Base-by-base conservation (phyloP, 2,329 filamentous ascomycete genomes). In the Didymella lethalis region DNA sequence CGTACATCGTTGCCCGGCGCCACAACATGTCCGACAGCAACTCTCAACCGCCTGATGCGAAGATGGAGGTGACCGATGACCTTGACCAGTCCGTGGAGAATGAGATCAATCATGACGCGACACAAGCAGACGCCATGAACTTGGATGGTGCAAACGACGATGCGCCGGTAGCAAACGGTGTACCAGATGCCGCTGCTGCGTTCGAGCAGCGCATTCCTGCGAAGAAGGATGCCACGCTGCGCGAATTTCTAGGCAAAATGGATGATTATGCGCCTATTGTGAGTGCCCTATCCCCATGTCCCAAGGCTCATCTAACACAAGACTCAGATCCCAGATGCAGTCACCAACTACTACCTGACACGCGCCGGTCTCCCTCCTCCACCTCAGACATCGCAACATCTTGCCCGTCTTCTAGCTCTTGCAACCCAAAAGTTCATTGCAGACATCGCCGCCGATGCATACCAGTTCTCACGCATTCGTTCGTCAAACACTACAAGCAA, bases 351-450 rank as follows among this genome's bases (percentile, higher is more conserved):
- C 84, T 99, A 99, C 81, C 91, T 99, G 81, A 96, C 94, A 36
- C 90, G 96, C 69, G 93, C 94, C 65, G 95, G 95, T 52, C 91
- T 99, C 4, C 93, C 95, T 32, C 94, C 94, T 1, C 93, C 94
- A 40, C 93, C 92, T 0, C 90, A 95, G 70, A 96, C 93, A 51
- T 92, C 97, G 71, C 90, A 90, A 20, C 92, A 93, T 58, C 90
- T 99, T 28, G 92, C 94, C 23, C 92, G 94, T 47, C 90, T 99
- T 3, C 90, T 99, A 43, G 94, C 95, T 2, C 90, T 99, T 8
- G 95, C 95, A n/a, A 97, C 95, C 0, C 95, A 99, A 75, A 99
- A 99, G 77, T 99, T 99, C 83, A 91, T 99, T 70, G 93, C 95
- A 59, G 95, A 99, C 77, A 92, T 99, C 65, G 95, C 95, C 1